phyloP scores from a whole-genome alignment of 2,329 filamentous ascomycete species.

The Alternaria sp. region DNA sequence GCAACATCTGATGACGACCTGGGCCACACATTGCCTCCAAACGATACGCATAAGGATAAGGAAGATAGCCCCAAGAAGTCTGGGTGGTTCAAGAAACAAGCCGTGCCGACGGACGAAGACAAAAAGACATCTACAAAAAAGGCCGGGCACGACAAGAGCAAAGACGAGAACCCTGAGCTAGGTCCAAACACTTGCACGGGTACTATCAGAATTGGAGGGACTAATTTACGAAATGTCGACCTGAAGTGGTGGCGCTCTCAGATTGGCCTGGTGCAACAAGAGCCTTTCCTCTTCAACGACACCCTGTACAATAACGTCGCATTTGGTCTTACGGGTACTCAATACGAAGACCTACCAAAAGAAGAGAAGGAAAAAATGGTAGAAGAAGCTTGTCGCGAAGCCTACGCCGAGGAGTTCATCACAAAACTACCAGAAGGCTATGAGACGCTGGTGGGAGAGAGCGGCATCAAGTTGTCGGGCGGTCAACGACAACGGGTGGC shows the following conservation, averaged over 20 bases:
- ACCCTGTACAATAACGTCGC: slow-evolving; percentile 53
- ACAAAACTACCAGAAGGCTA: slow-evolving; percentile 65
- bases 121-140: slow-evolving; percentile 2
- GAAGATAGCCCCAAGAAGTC: slow-evolving; percentile 26
- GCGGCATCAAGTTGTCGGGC: slow-evolving; percentile 79
- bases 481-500: slow-evolving; percentile 85
- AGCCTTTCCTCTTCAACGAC: slow-evolving; percentile 54
- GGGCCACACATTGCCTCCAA: slow-evolving; percentile 2
- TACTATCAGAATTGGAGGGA: slow-evolving; percentile 39
- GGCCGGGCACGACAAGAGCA: slow-evolving; percentile 13
- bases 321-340: slow-evolving; percentile 50
- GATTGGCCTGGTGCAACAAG: slow-evolving; percentile 56
- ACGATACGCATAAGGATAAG: slow-evolving; percentile 6
- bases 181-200: slow-evolving; percentile 48
- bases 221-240: slow-evolving; percentile 44
- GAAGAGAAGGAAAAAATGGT: slow-evolving; percentile 66
- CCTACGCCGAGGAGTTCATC: slow-evolving; percentile 53
- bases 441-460: slow-evolving; percentile 77
- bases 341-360: slow-evolving; percentile 62
- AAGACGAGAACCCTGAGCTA: slow-evolving; percentile 29
- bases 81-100: slow-evolving; percentile 20
- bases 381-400: slow-evolving; percentile 50
- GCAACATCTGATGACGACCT: slow-evolving; percentile 4
- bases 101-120: not conserved
- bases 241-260: slow-evolving; percentile 58